Conservation (phyloP, 257 asterid genomes). For the Solanum chaucha region DNA sequence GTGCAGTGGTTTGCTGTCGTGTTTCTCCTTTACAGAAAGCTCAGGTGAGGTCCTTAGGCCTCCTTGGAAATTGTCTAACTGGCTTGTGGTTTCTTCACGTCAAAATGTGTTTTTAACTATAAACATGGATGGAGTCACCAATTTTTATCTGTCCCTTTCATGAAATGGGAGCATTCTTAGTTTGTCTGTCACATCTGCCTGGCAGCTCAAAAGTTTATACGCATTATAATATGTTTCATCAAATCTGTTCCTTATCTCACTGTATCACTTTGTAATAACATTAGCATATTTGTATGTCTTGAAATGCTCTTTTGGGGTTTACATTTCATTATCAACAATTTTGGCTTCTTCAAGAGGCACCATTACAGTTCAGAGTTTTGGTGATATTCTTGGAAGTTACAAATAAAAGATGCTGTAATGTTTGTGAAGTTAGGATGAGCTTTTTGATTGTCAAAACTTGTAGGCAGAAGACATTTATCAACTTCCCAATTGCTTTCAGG, state of each 20-base stretch:
- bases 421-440: background rate
- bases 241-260: background rate
- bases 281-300: background rate
- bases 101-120: background rate
- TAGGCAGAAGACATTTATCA: background rate
- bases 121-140: background rate
- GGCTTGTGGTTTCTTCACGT: background rate
- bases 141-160: background rate
- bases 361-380: background rate
- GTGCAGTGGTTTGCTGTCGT: conserved; percentile 97
- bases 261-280: background rate
- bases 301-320: background rate
- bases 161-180: background rate
- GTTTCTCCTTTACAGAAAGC: conserved; percentile 99
- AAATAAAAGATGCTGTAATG: background rate
- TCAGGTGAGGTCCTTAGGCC: conserved; percentile 52
- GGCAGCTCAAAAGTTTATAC: background rate
- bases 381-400: background rate
- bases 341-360: background rate
- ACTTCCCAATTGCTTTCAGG: conserved; percentile 41
- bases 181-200: background rate
- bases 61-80: background rate
- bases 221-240: background rate
- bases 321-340: background rate
- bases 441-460: background rate